Evolutionary conservation across 345 rosid genomes (phyloP).

Genomic region (Mercurialis annua): DNA sequence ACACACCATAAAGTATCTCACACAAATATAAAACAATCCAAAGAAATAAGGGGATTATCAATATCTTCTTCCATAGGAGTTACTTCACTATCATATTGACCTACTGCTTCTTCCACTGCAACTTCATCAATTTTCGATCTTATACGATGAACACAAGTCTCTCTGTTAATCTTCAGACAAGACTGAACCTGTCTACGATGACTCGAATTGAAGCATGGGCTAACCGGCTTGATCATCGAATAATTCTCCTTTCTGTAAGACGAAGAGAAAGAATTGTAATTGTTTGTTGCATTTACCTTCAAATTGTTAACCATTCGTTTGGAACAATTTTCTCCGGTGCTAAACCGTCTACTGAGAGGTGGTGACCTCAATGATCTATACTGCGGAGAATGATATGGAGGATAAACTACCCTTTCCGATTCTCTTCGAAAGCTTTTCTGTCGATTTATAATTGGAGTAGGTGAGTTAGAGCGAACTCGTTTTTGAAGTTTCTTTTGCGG

Average conservation of each 20-base stretch:
- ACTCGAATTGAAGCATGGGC: conserved; percentile 23
- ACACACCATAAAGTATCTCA: conserved; percentile 21
- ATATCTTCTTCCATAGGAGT: conserved; percentile 56
- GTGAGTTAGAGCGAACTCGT: conserved; percentile 62
- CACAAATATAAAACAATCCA: conserved; percentile 93
- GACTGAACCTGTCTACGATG: conserved; percentile 15
- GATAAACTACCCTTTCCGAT: conserved; percentile 21
- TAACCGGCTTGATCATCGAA: conserved; percentile 27
- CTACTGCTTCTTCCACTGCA: conserved; percentile 35
- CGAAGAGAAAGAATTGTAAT: conserved; percentile 28
- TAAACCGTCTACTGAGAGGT: conserved; percentile 54
- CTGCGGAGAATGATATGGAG: conserved; percentile 15
- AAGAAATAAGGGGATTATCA: conserved; percentile 70
- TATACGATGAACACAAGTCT: conserved; percentile 54
- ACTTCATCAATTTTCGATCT: conserved; percentile 51
- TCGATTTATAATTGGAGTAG: conserved; percentile 41
- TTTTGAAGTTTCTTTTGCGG: no score
- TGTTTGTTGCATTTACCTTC: conserved; percentile 21
- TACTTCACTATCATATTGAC: conserved; percentile 28
- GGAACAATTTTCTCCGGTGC: conserved; percentile 36
- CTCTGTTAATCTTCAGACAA: conserved; percentile 29
- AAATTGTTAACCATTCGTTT: conserved; percentile 30
- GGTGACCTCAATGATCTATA: conserved; percentile 47
- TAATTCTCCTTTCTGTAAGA: conserved; percentile 33
- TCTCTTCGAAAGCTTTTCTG: conserved; percentile 70